phyloP scores from a whole-genome alignment of 2,329 filamentous ascomycete species.

The Claviceps africana region DNA sequence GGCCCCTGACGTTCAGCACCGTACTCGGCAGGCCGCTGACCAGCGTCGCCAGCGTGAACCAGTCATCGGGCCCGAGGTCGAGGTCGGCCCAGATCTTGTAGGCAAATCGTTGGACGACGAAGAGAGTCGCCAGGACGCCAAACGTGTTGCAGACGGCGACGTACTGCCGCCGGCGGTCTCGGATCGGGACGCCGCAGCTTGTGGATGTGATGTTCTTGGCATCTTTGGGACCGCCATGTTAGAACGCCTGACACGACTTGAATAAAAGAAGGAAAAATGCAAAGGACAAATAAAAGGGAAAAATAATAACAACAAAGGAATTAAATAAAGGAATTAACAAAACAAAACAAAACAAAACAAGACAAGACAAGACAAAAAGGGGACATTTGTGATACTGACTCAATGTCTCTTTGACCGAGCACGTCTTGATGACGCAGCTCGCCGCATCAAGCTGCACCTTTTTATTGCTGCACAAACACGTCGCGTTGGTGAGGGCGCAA shows the following conservation, averaged over 20 bases:
- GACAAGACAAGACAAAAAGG: too few species aligned
- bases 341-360: too few species aligned
- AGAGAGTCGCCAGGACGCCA: slow-evolving; percentile 22
- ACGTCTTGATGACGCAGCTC: not conserved
- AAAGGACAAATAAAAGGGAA: too few species aligned
- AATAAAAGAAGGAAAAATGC: too few species aligned
- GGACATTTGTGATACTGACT: slow-evolving; percentile 14
- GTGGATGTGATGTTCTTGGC: slow-evolving; percentile 12
- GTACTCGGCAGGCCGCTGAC: slow-evolving; percentile 16
- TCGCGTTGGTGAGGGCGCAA: slow-evolving; percentile 14
- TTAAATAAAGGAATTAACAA: too few species aligned
- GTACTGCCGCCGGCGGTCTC: slow-evolving; percentile 20
- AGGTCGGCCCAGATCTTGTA: slow-evolving; percentile 21
- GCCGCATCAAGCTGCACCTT: slow-evolving; percentile 11
- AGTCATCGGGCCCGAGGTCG: slow-evolving; percentile 25
- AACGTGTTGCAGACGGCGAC: slow-evolving; percentile 20
- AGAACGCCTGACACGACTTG: slow-evolving; percentile 1
- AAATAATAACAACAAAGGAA: too few species aligned
- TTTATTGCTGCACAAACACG: slow-evolving; percentile 19
- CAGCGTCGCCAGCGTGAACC: slow-evolving; percentile 18
- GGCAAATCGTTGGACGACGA: slow-evolving; percentile 27
- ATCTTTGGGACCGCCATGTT: not conserved
- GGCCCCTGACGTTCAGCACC: slow-evolving; percentile 11
- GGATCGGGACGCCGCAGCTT: slow-evolving; percentile 10
- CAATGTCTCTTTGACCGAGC: slow-evolving; percentile 15